A percentile compares a stretch with the other conserved stretches of the same genome.
Evolutionary conservation across 2,329 filamentous ascomycete species (phyloP).

Genomic region (Fusarium multiceps): DNA sequence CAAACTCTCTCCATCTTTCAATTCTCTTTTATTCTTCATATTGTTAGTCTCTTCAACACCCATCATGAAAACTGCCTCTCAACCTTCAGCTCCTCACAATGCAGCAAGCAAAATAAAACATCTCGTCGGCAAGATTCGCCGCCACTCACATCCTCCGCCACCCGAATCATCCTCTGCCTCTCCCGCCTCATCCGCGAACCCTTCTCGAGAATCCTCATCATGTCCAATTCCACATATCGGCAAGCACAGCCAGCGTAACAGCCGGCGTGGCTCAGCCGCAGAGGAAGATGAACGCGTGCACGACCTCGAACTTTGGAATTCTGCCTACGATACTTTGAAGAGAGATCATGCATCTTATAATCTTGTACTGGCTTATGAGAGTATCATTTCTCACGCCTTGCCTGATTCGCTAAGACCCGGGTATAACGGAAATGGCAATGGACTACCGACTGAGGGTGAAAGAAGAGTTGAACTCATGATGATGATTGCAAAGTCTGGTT

Average conservation of each 20-base stretch:
- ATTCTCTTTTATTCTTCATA: not conserved
- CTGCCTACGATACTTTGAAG: slow-evolving; percentile 50
- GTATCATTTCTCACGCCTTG: slow-evolving; percentile 51
- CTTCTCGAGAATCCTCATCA: slow-evolving; percentile 31
- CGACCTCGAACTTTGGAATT: slow-evolving; percentile 50
- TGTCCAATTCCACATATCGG: slow-evolving; percentile 25
- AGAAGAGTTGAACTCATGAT: slow-evolving; percentile 47
- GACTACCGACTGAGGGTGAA: slow-evolving; percentile 38
- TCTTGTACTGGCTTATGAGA: slow-evolving; percentile 52
- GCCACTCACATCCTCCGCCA: slow-evolving; percentile 27
- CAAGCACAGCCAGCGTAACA: slow-evolving; percentile 24
- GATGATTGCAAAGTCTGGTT: slow-evolving; percentile 46
- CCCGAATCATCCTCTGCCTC: slow-evolving; percentile 19
- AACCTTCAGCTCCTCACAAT: slow-evolving; percentile 21
- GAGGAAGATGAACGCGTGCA: slow-evolving; percentile 36
- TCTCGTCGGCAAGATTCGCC: slow-evolving; percentile 40
- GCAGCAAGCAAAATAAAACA: slow-evolving; percentile 37
- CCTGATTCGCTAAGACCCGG: slow-evolving; percentile 49
- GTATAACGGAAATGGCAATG: slow-evolving; percentile 43
- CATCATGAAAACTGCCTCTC: slow-evolving; percentile 34
- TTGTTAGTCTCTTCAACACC: not conserved
- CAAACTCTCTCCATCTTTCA: not conserved
- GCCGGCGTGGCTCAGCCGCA: slow-evolving; percentile 20
- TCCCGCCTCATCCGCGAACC: slow-evolving; percentile 23
- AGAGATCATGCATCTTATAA: slow-evolving; percentile 45